These are phyloP conservation scores for Phytopythium vexans DNA, from an alignment of 352 stramenopile species.

Conservation along the genomic window DNA sequence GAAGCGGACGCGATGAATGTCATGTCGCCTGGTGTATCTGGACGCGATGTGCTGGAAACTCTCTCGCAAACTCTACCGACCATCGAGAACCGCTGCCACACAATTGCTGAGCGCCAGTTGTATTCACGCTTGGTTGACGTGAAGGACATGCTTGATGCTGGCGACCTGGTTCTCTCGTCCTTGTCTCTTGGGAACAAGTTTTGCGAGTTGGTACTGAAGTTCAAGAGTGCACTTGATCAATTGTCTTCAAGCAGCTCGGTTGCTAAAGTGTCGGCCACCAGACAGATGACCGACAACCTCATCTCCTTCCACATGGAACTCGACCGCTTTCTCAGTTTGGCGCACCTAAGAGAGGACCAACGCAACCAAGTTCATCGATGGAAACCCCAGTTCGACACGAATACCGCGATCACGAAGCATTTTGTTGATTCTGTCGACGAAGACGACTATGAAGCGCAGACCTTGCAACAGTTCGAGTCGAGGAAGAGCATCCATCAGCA, in stretches of 20 bases:
- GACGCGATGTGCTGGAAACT: neutral
- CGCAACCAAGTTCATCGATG: neutral
- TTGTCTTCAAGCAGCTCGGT: neutral
- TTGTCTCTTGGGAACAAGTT: neutral
- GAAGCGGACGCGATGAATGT: neutral
- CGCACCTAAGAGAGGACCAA: neutral
- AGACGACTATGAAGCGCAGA: slow-evolving; percentile 10
- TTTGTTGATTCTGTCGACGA: neutral
- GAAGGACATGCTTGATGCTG: neutral
- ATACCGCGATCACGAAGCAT: neutral
- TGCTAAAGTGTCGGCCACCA: neutral
- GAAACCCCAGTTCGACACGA: neutral
- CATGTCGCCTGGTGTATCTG: neutral
- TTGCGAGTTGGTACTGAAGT: neutral
- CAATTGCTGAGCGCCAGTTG: neutral
- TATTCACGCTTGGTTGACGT: neutral
- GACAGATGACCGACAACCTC: neutral
- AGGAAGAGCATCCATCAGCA: slow-evolving; percentile 7
- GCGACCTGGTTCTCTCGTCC: neutral
- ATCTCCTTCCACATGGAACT: neutral
- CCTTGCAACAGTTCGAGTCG: slow-evolving; percentile 23
- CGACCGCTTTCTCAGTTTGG: neutral
- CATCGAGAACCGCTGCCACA: neutral
- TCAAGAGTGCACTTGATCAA: neutral
- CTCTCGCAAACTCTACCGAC: neutral